Evolutionary conservation across 352 stramenopile species (phyloP).

Genomic region (Thalassiosira livingstoniorum): DNA sequence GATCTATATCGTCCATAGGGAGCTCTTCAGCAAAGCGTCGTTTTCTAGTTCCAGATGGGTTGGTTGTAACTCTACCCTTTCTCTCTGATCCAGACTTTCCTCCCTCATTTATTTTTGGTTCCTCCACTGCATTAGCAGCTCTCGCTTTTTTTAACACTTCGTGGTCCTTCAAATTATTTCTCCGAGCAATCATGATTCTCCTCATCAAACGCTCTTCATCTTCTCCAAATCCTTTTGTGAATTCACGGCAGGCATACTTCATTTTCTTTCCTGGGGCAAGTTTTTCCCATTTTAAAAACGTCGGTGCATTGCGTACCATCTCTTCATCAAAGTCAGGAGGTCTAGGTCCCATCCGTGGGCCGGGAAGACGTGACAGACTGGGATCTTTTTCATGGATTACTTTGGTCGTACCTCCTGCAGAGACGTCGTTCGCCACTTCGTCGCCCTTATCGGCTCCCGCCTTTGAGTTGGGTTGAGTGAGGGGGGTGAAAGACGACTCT

Average conservation of each 20-base stretch:
- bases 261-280: slow-evolving; percentile 62
- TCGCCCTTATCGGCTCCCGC: too few species aligned
- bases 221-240: slow-evolving; percentile 75
- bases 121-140: neutral
- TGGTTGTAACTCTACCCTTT: neutral
- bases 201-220: slow-evolving; percentile 86
- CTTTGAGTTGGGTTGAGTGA: too few species aligned
- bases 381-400: too few species aligned
- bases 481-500: too few species aligned
- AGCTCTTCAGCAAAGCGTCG: slow-evolving; percentile 25
- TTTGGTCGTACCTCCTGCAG: too few species aligned
- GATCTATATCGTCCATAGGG: slow-evolving; percentile 64
- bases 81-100: neutral
- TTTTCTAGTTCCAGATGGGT: slow-evolving; percentile 36
- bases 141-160: slow-evolving; percentile 71
- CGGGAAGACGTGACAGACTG: too few species aligned
- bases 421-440: too few species aligned
- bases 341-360: slow-evolving; percentile 79
- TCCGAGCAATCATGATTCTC: slow-evolving; percentile 85
- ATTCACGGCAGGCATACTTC: slow-evolving; percentile 80
- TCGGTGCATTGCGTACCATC: slow-evolving; percentile 71
- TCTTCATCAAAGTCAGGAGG: slow-evolving; percentile 82
- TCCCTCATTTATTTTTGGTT: neutral
- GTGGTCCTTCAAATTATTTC: slow-evolving; percentile 85
- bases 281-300: slow-evolving; percentile 72